These are phyloP conservation scores for Trichoderma gamsii DNA, from an alignment of 495 filamentous ascomycete species.

Conservation along the genomic window DNA sequence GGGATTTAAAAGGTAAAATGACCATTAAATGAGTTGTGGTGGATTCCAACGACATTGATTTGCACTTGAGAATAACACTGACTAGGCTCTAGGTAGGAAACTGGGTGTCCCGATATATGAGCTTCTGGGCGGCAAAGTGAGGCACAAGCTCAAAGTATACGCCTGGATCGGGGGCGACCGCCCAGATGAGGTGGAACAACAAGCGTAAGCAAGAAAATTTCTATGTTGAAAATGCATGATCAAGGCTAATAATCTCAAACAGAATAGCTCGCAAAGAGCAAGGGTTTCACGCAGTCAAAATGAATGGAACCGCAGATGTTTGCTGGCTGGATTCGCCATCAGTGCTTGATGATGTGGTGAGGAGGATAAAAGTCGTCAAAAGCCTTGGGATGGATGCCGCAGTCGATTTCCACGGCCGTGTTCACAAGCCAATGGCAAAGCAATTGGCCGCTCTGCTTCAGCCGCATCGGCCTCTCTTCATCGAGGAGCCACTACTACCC, in stretches of 20 bases:
- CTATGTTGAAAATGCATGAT: not conserved
- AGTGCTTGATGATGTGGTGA: slow-evolving; percentile 57
- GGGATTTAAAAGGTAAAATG: slow-evolving; percentile 60
- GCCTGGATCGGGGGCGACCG: slow-evolving; percentile 84
- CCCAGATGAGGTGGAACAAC: slow-evolving; percentile 60
- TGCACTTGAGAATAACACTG: not conserved
- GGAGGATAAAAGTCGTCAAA: slow-evolving; percentile 64
- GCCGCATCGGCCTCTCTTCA: slow-evolving; percentile 67
- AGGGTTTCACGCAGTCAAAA: slow-evolving; percentile 69
- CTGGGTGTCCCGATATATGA: slow-evolving; percentile 68
- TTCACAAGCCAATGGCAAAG: slow-evolving; percentile 79
- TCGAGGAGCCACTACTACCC: slow-evolving; percentile 70
- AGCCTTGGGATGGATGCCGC: slow-evolving; percentile 63
- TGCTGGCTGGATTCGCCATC: slow-evolving; percentile 73
- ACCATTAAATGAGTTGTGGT: not conserved
- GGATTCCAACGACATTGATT: not conserved
- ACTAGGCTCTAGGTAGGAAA: slow-evolving; percentile 33
- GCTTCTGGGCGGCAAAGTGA: slow-evolving; percentile 69
- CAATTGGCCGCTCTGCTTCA: slow-evolving; percentile 67
- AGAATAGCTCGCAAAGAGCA: slow-evolving; percentile 58
- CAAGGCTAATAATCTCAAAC: slow-evolving; percentile 9
- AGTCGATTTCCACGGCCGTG: slow-evolving; percentile 71
- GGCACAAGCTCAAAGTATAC: slow-evolving; percentile 69
- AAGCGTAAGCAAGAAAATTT: slow-evolving; percentile 43
- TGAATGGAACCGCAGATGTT: slow-evolving; percentile 76